Base-by-base conservation (phyloP, 352 stramenopile genomes). In the Hyphochytrium catenoides region DNA sequence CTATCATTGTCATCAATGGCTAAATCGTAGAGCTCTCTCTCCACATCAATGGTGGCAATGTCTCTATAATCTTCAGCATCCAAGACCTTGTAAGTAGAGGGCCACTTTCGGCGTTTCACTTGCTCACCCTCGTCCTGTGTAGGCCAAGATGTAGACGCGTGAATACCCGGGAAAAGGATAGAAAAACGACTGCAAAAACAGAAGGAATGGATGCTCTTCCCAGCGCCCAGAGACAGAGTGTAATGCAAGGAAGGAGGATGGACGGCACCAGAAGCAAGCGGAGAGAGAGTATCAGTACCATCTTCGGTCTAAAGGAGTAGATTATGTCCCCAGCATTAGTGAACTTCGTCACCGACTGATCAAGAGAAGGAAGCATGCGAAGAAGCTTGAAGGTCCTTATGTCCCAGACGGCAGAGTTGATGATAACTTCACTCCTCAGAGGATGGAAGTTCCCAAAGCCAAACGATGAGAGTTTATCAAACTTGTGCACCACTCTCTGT, bases 371-470 rank as follows among this genome's bases (percentile, higher is more conserved):
- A 7, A 88, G 66, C 44, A 84, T 70, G 2, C 70, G 70, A 20
- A 83, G 51, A 3, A 88, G 48, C 14, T 62, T 56, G 36, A 74
- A 83, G 1, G 73, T 88, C 16, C 73, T 66, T 12, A 84, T 44
- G 43, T 86, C 73, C 71, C 73, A 88, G n/a, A 88, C 65, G 0
- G 67, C 67, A 9, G 70, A 79, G 39, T 88, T 83, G 16, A 88
- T 56, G 28, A 88, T 67, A 23, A 84, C 62, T 50, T 88, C 73
- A 34, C 84, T 88, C 1, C 70, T 71, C 23, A 66, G 74, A 4
- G 70, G 70, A 47, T 88, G 71, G 40, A 82, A 85, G 34, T 64
- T 71, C 1, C 73, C 70, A 24, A 70, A 74, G 1, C 70, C 65
- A 14, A 76, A 43, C 22, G 82, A 79, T 1, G 68, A 79, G 4